Evolutionary conservation across 1,284 basidiomycete species (phyloP).

Genomic region (Rhodotorula sp.): DNA sequence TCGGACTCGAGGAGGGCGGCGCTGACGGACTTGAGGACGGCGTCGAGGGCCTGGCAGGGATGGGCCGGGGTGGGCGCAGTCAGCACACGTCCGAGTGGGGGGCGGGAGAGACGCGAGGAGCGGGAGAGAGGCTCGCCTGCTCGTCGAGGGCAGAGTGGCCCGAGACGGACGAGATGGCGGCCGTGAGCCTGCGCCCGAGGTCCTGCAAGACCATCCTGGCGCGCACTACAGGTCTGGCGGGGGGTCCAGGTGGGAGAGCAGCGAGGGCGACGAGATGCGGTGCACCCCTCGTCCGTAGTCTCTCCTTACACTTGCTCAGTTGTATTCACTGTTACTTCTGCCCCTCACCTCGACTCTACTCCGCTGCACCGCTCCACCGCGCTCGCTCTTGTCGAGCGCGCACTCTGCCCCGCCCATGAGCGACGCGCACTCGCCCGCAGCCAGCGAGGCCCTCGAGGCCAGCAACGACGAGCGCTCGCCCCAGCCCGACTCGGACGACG

Average conservation of each 20-base stretch:
- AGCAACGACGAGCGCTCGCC: constrained; percentile 15
- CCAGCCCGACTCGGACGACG: constrained; percentile 30
- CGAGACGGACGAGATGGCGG: constrained; percentile 86
- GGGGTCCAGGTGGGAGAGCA: background rate
- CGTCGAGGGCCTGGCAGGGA: constrained; percentile 75
- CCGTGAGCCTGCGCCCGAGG: constrained; percentile 89
- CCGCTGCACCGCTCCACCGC: too few relatives aligned
- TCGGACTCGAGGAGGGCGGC: constrained; percentile 92
- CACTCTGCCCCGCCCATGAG: too few relatives aligned
- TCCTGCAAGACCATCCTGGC: constrained; percentile 83
- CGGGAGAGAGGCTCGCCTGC: constrained; percentile 59
- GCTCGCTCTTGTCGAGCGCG: too few relatives aligned
- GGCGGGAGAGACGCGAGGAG: too few relatives aligned
- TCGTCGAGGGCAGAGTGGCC: constrained; percentile 84
- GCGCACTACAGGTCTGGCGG: too few relatives aligned
- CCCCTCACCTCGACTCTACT: too few relatives aligned
- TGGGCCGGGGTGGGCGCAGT: constrained; percentile 14
- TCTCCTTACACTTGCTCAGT: too few relatives aligned
- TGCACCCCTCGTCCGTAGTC: background rate
- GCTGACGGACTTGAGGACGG: constrained; percentile 91
- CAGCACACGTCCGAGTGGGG: constrained; percentile 8
- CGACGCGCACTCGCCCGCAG: background rate
- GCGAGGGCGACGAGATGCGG: background rate
- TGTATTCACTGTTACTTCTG: too few relatives aligned
- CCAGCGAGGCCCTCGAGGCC: constrained; percentile 10